These are phyloP conservation scores for Persicaria maculosa DNA, from an alignment of 148 eudicot species.

Conservation along the genomic window DNA sequence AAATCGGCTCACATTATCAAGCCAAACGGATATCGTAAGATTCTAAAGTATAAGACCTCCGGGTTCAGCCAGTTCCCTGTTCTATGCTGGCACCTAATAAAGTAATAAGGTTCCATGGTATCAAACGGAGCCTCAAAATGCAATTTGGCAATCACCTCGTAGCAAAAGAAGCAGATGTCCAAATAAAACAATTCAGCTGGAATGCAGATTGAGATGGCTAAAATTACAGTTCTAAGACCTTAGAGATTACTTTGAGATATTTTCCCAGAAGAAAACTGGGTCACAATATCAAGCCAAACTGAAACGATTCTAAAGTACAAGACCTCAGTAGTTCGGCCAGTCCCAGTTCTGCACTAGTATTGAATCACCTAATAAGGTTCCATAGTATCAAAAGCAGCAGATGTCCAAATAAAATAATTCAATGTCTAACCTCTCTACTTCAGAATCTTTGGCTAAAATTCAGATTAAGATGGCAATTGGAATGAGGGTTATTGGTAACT, in stretches of 20 bases:
- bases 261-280: too few species aligned
- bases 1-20: background rate
- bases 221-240: too few species aligned
- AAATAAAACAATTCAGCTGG: background rate
- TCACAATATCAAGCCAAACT: background rate
- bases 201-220: background rate
- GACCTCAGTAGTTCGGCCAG: background rate
- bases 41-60: background rate
- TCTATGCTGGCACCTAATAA: background rate
- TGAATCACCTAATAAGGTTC: conserved; percentile 2
- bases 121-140: background rate
- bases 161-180: background rate
- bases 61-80: background rate
- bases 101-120: background rate
- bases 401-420: background rate
- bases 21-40: background rate
- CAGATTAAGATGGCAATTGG: background rate
- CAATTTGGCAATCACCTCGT: too few species aligned
- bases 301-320: background rate
- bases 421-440: background rate
- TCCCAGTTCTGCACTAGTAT: background rate
- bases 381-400: background rate
- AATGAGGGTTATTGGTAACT: background rate
- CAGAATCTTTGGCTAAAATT: background rate
- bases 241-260: too few species aligned